These are phyloP conservation scores for Metschnikowia anglica DNA, from an alignment of 805 yeast species.

Conservation along the genomic window DNA sequence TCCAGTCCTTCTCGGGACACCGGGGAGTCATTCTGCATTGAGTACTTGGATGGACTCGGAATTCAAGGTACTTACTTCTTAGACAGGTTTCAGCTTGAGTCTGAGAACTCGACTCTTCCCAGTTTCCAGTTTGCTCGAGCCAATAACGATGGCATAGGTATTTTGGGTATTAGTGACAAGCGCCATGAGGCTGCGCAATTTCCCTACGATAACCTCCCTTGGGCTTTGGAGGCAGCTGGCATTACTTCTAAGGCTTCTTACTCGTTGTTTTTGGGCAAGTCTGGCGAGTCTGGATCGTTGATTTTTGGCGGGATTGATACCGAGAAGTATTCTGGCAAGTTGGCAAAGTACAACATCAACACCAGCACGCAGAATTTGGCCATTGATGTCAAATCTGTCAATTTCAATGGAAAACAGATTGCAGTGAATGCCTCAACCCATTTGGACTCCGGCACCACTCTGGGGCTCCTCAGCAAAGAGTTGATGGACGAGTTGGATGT, in stretches of 20 bases:
- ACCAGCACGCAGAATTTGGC: conserved; percentile 6
- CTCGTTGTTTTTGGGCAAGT: conserved; percentile 58
- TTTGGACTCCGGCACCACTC: conserved; percentile 17
- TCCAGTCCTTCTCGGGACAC: conserved; percentile 1
- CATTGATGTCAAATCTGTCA: conserved; percentile 2
- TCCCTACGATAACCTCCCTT: conserved; percentile 53
- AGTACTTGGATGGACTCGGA: conserved; percentile 10
- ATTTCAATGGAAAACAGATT: conserved; percentile 4
- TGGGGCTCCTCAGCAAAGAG: conserved; percentile 9
- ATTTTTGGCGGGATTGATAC: conserved; percentile 46
- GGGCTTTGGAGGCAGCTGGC: conserved; percentile 56
- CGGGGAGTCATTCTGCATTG: conserved; percentile 3
- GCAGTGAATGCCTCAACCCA: conserved; percentile 4
- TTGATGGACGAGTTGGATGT: conserved; percentile 13
- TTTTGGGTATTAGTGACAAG: conserved; percentile 13
- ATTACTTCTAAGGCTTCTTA: conserved; percentile 54
- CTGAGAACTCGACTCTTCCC: conserved; percentile 1
- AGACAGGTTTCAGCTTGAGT: conserved; percentile 10
- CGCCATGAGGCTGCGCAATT: conserved; percentile 2
- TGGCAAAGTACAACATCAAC: conserved; percentile 3
- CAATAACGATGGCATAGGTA: conserved; percentile 3
- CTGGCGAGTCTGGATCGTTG: conserved; percentile 29
- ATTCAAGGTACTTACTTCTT: conserved; percentile 9
- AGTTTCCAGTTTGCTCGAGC: conserved; percentile 15
- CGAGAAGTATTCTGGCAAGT: conserved; percentile 30